Conservation (phyloP, 1,284 basidiomycete genomes). For the Melampsora larici-populina region DNA sequence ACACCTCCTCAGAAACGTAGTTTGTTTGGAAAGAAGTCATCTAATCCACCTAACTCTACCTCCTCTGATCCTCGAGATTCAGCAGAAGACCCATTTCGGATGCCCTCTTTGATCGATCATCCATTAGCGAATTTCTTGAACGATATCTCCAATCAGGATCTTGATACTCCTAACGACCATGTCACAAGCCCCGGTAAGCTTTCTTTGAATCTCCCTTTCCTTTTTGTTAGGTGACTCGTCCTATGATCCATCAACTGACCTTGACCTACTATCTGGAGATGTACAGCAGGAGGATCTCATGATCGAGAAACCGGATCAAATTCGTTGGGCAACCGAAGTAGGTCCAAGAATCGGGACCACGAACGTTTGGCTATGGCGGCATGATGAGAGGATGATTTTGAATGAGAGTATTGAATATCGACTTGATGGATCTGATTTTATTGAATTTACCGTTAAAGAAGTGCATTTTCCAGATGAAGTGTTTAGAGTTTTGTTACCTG, state of each 20-base stretch:
- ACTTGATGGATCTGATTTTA: too few species aligned
- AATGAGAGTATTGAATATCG: too few species aligned
- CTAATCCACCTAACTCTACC: not conserved
- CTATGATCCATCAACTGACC: not conserved
- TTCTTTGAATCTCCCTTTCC: not conserved
- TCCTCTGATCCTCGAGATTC: not conserved
- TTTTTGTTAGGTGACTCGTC: not conserved
- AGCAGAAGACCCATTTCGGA: not conserved
- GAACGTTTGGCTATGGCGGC: not conserved
- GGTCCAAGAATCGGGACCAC: not conserved
- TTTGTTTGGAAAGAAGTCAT: not conserved
- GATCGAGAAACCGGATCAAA: not conserved
- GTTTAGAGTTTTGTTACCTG: too few species aligned
- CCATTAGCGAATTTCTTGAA: not conserved
- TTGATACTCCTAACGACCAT: not conserved
- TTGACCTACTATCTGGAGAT: not conserved
- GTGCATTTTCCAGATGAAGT: too few species aligned
- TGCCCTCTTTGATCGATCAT: not conserved
- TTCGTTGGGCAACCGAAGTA: not conserved
- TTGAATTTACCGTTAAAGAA: too few species aligned
- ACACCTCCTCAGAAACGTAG: not conserved
- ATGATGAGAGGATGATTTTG: too few species aligned
- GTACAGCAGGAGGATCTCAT: too few species aligned
- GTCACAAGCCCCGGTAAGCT: not conserved
- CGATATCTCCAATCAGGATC: not conserved